Evolutionary conservation across 2,329 filamentous ascomycete species (phyloP).

Genomic region (Alternaria brassicicola): DNA sequence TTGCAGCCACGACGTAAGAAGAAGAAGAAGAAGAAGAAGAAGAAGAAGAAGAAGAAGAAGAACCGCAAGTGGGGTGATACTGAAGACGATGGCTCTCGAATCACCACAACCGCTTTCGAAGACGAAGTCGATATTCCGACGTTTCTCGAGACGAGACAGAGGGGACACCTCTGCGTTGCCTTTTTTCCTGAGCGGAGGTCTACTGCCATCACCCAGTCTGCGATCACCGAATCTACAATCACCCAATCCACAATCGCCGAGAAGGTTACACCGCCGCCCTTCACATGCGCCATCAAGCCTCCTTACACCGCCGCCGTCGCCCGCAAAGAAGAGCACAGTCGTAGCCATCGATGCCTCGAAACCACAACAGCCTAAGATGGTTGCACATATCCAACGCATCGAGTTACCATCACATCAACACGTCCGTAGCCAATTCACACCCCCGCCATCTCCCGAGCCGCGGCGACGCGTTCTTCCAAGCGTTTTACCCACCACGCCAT

Average conservation of each 20-base stretch:
- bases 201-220: slow-evolving; percentile 1
- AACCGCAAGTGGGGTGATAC: slow-evolving; percentile 5
- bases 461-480: slow-evolving; percentile 19
- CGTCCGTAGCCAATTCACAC: neutral
- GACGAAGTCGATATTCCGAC: slow-evolving; percentile 29
- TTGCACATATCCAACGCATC: slow-evolving; percentile 14
- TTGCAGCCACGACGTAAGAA: neutral
- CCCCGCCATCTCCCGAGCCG: slow-evolving; percentile 4
- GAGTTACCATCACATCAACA: slow-evolving; percentile 10
- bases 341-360: slow-evolving; percentile 5
- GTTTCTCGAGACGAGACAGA: slow-evolving; percentile 22
- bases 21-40: neutral
- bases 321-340: slow-evolving; percentile 6
- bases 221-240: neutral
- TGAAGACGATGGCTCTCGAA: slow-evolving; percentile 23
- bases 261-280: slow-evolving; percentile 13
- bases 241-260: neutral
- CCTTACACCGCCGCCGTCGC: slow-evolving; percentile 20
- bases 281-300: slow-evolving; percentile 3
- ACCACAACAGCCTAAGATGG: slow-evolving; percentile 3
- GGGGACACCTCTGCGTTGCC: slow-evolving; percentile 11
- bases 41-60: neutral
- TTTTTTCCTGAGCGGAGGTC: slow-evolving; percentile 5
- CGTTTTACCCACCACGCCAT: slow-evolving; percentile 26
- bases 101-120: slow-evolving; percentile 15